Percentiles rank a stretch among this genome's conserved stretches.
phyloP scores from a whole-genome alignment of 192 early-diverging fungal species.

The Thoreauomyces humboldtii region DNA sequence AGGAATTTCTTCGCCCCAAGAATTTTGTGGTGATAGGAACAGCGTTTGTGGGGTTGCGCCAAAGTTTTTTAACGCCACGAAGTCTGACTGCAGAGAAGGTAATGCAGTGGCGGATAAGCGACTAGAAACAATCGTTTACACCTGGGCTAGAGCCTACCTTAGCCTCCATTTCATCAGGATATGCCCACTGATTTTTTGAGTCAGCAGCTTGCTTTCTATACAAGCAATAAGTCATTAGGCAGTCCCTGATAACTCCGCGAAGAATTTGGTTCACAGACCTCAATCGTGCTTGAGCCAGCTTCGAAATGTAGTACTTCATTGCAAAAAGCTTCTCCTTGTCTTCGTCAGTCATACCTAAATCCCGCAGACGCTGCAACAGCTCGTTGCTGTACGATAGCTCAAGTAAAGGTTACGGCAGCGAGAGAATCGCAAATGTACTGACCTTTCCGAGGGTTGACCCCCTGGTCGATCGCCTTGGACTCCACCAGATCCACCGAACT shows the following conservation, averaged over 20 bases:
- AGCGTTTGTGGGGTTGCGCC: constrained; percentile 67
- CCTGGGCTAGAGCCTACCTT: not conserved
- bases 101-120: not conserved
- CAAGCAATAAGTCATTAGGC: not conserved
- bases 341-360: constrained; percentile 70
- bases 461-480: no score
- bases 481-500: no score
- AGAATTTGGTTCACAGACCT: not conserved
- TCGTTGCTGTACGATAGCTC: constrained; percentile 10
- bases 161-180: constrained; percentile 8
- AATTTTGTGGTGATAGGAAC: constrained; percentile 56
- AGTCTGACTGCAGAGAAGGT: constrained; percentile 16
- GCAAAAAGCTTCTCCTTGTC: constrained; percentile 71
- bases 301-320: constrained; percentile 77
- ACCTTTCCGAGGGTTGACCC: no score
- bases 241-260: not conserved
- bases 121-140: no score
- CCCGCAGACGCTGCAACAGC: constrained; percentile 47
- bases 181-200: constrained; percentile 14
- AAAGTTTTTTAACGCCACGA: constrained; percentile 50
- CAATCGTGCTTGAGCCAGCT: constrained; percentile 54
- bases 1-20: not conserved
- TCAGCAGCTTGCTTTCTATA: constrained; percentile 4
- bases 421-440: no score
- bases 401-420: not conserved